Percentiles rank a stretch among this genome's conserved stretches.
These are phyloP conservation scores for Neonectria magnoliae DNA, from an alignment of 2,329 filamentous ascomycete species.

Conservation along the genomic window DNA sequence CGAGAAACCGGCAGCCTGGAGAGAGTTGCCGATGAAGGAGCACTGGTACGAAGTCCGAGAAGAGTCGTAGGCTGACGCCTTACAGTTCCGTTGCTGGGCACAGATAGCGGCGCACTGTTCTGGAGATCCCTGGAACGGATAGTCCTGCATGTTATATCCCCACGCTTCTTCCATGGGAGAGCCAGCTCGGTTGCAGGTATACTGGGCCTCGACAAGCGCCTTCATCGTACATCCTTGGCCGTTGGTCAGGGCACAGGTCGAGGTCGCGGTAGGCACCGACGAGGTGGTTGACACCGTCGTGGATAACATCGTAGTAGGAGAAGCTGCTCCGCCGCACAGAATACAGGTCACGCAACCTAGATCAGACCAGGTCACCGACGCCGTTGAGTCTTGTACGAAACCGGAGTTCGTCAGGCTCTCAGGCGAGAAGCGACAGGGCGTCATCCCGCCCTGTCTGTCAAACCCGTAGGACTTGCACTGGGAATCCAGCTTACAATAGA, in stretches of 20 bases:
- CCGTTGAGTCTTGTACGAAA: not conserved
- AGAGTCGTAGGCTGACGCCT: slow-evolving; percentile 23
- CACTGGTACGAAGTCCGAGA: slow-evolving; percentile 9
- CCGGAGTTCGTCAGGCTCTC: slow-evolving; percentile 12
- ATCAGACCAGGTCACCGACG: slow-evolving; percentile 19
- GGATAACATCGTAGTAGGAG: not conserved
- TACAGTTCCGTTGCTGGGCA: slow-evolving; percentile 20
- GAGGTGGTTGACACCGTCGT: not conserved
- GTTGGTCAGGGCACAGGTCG: slow-evolving; percentile 20
- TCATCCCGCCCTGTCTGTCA: not conserved
- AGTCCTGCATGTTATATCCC: not conserved
- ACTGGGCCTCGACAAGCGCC: not conserved
- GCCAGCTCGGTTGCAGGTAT: slow-evolving; percentile 21
- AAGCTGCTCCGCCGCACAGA: slow-evolving; percentile 8
- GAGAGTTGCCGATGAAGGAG: slow-evolving; percentile 22
- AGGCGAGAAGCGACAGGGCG: slow-evolving; percentile 20
- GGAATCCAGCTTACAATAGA: slow-evolving; percentile 24
- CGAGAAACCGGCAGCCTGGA: slow-evolving; percentile 15
- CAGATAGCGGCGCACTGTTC: slow-evolving; percentile 29
- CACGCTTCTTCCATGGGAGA: slow-evolving; percentile 16
- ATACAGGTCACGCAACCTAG: slow-evolving; percentile 25
- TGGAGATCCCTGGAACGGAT: slow-evolving; percentile 23
- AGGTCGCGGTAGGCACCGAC: slow-evolving; percentile 12
- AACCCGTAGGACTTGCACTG: slow-evolving; percentile 30
- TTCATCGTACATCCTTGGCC: slow-evolving; percentile 21